Evolutionary conservation across 768 basidiomycete species (phyloP).

Genomic region (Rhodotorula paludigena): DNA sequence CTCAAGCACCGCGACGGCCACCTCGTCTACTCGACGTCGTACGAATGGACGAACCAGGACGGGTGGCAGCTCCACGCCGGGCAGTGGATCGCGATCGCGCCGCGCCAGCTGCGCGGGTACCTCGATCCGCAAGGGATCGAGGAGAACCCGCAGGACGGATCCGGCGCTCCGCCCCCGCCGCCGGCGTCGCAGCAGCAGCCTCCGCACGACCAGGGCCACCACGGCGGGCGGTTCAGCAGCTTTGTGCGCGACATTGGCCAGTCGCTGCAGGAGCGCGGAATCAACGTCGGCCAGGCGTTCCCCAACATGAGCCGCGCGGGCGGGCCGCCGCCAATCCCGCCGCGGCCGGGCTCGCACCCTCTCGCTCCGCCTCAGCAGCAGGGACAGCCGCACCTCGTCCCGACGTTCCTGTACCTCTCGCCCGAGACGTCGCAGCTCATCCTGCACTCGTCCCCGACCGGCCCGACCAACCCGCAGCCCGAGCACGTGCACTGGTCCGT

Average conservation of each 20-base stretch:
- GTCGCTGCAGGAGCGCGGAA: slow-evolving; percentile 17
- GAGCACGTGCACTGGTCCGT: slow-evolving; percentile 24
- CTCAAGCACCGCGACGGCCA: slow-evolving; percentile 17
- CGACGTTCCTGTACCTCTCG: slow-evolving; percentile 39
- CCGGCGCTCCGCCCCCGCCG: background rate
- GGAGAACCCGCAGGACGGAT: background rate
- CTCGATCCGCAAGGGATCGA: background rate
- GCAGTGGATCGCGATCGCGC: slow-evolving; percentile 37
- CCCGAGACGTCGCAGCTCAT: slow-evolving; percentile 39
- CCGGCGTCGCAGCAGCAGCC: background rate
- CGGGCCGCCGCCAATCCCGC: slow-evolving; percentile 20
- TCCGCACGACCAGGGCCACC: background rate
- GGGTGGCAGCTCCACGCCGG: slow-evolving; percentile 13
- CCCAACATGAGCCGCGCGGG: slow-evolving; percentile 1
- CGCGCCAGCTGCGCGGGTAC: slow-evolving; percentile 4
- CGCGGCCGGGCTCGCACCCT: slow-evolving; percentile 13
- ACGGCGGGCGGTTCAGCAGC: slow-evolving; percentile 12
- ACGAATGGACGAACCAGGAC: slow-evolving; percentile 18
- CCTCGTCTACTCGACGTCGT: slow-evolving; percentile 26
- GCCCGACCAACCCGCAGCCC: slow-evolving; percentile 24
- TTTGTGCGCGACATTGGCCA: slow-evolving; percentile 29
- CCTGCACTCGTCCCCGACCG: slow-evolving; percentile 38
- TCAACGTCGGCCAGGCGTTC: slow-evolving; percentile 17
- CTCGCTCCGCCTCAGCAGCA: background rate
- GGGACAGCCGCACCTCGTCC: background rate